Evolutionary conservation across 148 eudicot genomes (phyloP), one percentile per base, ranked within the genome.

Genomic region (Spergularia marina): DNA sequence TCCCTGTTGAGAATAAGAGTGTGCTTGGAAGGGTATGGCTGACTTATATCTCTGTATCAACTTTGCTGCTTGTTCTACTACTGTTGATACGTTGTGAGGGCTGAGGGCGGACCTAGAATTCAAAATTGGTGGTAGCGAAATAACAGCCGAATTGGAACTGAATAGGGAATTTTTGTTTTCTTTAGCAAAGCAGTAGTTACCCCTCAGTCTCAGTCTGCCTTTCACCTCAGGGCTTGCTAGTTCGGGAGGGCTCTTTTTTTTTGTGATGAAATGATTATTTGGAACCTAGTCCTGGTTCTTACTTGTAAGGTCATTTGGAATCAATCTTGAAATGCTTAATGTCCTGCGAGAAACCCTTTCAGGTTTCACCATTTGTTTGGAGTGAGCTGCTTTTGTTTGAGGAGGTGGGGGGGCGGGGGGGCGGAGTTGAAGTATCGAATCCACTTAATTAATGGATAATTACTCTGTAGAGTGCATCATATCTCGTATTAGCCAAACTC

Each of bases 21-120:
- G 91, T 91, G 75, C 77, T 71, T 61, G 98, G 98, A 53, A 90
- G 79, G 94, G 98, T 93, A 67, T 62, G 90, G 12, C 25, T 70
- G 47, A 3, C 78, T 63, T 65, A 49, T 41, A 13, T 30, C 66
- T 23, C 23, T 16, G 40, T 39, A 23, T n/a, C 17, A 0, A 20
- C 49, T 56, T 65, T 54, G 47, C 12, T 36, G 61, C 47, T 4
- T 68, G 39, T 68, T 68, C 12, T 15, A 4, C 20, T 5, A 21
- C 49, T 51, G 5, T 20, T 20, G 39, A 17, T 30, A 12, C 12
- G 9, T 36, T 25, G 14, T 10, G 23, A 65, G 25, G 52, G 62
- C 62, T 58, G 62, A 18, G 12, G 25, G 8, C 7, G 7, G 62
- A 20, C 2, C 21, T 58, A 8, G 21, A 20, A 20, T 58, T 16